phyloP scores from a whole-genome alignment of 176 grass and related monocot genomes.

The Cenchrus fungigraminus region DNA sequence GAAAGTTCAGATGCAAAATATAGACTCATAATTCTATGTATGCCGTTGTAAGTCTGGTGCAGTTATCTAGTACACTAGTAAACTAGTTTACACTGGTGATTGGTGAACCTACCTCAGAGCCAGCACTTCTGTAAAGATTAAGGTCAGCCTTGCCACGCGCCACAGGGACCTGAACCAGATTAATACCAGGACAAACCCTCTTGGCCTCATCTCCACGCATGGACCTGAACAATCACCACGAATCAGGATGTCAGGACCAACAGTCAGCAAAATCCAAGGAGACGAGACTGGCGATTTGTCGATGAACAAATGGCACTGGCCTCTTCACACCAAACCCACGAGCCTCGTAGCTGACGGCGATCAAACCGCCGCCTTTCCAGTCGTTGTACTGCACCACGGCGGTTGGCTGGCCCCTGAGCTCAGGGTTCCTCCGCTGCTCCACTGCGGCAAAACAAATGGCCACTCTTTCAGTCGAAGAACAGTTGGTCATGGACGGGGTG shows the following conservation, averaged over 20 bases:
- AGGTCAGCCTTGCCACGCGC: conserved; percentile 90
- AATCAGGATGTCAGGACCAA: background rate
- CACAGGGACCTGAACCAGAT: conserved; percentile 90
- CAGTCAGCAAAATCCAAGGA: background rate
- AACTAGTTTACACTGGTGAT: background rate
- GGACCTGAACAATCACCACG: conserved; percentile 51
- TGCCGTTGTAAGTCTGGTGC: background rate
- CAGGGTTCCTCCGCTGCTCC: conserved; percentile 79
- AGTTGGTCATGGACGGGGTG: background rate
- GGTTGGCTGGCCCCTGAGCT: conserved; percentile 77
- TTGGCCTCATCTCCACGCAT: conserved; percentile 97
- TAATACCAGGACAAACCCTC: conserved; percentile 69
- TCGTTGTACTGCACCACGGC: conserved; percentile 97
- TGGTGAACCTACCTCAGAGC: conserved; percentile 71
- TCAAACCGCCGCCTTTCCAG: conserved; percentile 89
- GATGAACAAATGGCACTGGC: conserved; percentile 33
- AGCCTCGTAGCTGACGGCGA: conserved; percentile 96
- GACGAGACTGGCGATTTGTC: background rate
- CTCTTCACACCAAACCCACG: conserved; percentile 89
- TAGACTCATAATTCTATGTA: background rate
- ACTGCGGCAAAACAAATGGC: conserved; percentile 44
- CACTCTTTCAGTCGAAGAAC: conserved; percentile 1
- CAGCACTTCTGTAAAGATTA: conserved; percentile 79
- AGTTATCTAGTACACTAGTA: background rate
- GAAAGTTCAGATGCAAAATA: conserved; percentile 11